Evolutionary conservation across 2,329 filamentous ascomycete genomes (phyloP).

Genomic region (Aureobasidium lini): DNA sequence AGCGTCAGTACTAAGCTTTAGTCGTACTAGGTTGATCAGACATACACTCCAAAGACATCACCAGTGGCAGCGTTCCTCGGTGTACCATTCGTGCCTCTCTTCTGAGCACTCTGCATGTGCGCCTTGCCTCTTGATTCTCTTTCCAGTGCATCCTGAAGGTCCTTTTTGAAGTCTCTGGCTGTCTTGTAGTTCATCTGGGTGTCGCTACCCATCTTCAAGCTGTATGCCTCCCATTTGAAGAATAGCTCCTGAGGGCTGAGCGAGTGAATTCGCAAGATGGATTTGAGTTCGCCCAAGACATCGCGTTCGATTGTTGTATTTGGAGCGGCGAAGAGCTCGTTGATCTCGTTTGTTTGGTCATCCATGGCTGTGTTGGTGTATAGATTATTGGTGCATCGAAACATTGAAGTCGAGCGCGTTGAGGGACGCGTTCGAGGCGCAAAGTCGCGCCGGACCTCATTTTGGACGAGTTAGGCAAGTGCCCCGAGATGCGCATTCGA

Average conservation of each 20-base stretch:
- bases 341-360: constrained; percentile 41
- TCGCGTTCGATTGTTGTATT: constrained; percentile 59
- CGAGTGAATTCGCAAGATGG: constrained; percentile 76
- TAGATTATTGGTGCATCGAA: not conserved
- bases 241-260: constrained; percentile 80
- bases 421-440: not conserved
- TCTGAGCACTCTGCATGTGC: constrained; percentile 51
- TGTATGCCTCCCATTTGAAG: constrained; percentile 99
- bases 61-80: constrained; percentile 41
- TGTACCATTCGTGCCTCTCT: constrained; percentile 49
- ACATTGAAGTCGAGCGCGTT: not conserved
- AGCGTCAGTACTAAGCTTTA: not conserved
- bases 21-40: not conserved
- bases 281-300: constrained; percentile 71
- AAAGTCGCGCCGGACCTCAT: not conserved
- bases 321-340: constrained; percentile 50
- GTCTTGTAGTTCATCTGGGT: constrained; percentile 64
- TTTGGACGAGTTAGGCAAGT: not conserved
- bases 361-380: constrained; percentile 36
- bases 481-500: not conserved
- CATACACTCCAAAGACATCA: constrained; percentile 79
- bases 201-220: constrained; percentile 83
- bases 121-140: constrained; percentile 62
- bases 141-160: constrained; percentile 77
- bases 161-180: constrained; percentile 73